Conservation (phyloP, 352 stramenopile species). For the Globisporangium lucens region DNA sequence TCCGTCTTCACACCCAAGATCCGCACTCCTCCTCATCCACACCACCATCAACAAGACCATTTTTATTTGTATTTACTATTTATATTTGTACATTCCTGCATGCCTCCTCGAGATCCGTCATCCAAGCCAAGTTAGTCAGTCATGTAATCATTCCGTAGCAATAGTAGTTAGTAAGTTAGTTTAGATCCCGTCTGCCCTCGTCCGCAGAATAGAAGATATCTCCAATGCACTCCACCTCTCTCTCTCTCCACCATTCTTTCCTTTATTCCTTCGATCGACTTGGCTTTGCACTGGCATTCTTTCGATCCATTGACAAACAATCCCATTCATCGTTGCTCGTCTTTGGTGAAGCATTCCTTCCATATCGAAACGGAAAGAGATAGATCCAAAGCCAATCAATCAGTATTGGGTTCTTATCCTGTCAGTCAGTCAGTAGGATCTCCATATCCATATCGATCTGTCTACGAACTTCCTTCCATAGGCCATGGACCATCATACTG, state of each 20-base stretch:
- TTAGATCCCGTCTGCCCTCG: background rate
- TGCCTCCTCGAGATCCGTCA: background rate
- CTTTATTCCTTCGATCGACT: background rate
- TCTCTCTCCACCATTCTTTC: background rate
- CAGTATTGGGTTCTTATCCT: background rate
- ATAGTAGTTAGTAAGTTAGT: background rate
- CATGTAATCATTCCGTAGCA: background rate
- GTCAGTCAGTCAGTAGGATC: background rate
- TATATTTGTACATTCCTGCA: slow-evolving; percentile 13
- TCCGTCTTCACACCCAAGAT: background rate
- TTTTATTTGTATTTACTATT: slow-evolving; percentile 12
- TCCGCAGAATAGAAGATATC: background rate
- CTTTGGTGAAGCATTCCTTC: background rate
- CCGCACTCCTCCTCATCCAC: background rate
- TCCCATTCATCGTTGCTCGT: too few relatives aligned
- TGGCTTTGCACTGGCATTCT: too few relatives aligned
- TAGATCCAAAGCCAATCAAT: background rate
- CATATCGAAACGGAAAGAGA: background rate
- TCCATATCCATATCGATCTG: background rate
- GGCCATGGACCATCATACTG: background rate
- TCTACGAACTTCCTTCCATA: background rate
- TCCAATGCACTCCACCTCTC: background rate
- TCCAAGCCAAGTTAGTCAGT: background rate
- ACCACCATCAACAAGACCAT: background rate
- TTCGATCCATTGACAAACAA: too few relatives aligned